Evolutionary conservation across 768 basidiomycete species (phyloP), one percentile per base, ranked within the genome.

Genomic region (Mycena rosella): DNA sequence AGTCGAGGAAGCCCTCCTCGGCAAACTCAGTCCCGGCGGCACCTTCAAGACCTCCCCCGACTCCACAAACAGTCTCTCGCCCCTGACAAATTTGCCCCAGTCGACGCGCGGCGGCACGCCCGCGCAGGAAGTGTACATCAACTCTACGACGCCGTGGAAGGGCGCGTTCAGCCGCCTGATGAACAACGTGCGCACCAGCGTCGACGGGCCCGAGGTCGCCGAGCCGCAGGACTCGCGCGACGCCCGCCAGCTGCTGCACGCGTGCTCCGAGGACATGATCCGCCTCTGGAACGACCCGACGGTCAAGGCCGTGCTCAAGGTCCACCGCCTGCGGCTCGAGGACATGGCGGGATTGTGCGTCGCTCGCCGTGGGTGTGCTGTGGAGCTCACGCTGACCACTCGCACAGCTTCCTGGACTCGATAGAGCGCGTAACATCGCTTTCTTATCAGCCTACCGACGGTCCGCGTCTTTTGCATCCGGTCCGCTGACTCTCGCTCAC

Each of bases 211-310:
- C 13, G 80, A 80, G 45, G 56, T 75, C 42, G 71, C 73, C 27
- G 75, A 78, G 68, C 76, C 74, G 66, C 75, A 75, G 5, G 80
- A 80, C 56, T 78, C 78, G 5, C 77, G 80, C 22, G 86, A 86
- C 44, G 84, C 86, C 0, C 80, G 81, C 0, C 76, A 82, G 9
- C 74, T 88, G 20, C 69, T 87, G 29, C 77, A 84, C 58, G 85
- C 85, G 10, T 88, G 86, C 65, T 75, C 78, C 3, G 86, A 85
- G 26, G 87, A 88, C 65, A 86, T 88, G 83, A 78, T 80, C 18
- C 74, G 75, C 22, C 78, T 88, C 2, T 88, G 87, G 87, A 75
- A 72, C 36, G 86, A 88, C 55, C 81, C 82, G 4, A 78, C 80
- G 3, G 74, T 88, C 51, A 78, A 76, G 68, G 72, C 73, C 20